Base-by-base conservation (phyloP, 148 eudicot genomes). In the Chenopodium album region DNA sequence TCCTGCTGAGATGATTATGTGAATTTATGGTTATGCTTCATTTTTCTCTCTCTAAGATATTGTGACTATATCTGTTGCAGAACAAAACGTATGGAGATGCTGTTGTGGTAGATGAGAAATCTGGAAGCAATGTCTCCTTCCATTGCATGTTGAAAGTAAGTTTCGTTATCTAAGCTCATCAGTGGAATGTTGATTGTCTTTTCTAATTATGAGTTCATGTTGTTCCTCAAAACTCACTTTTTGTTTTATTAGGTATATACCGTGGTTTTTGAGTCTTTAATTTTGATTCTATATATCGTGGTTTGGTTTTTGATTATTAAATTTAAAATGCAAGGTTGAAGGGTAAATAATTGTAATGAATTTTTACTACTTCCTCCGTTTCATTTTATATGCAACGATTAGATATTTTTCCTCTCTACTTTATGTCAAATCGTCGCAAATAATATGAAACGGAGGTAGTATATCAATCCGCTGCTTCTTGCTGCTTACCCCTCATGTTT, bases 141-240 rank as follows among this genome's bases (percentile, higher is more conserved):
- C 34, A 76, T 79, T 86, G 92, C 87, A 79, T 84, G 83, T 77
- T 87, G 86, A 92, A 91, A 90, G 98, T 89, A 64, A 79, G 89
- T 79, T 73, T 77, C 48, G 60, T 69, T 10, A n/a, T 68, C 59
- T 22, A 67, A 47, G 26, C 37, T 32, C 16, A 76, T 54, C 66
- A 37, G 52, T 71, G 52, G 5, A 9, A 37, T 71, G 52, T 71
- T 71, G 52, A 37, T 23, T 71, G 41, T 17, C 28, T 9, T 37
- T 62, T 67, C n/a, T 16, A 13, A 70, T 34, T 37, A 17, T 11
- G 48, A 9, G 16, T 10, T 60, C 23, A 32, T 59, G 31, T 14
- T 34, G 48, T 46, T 20, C 8, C 29, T 13, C 22, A 23, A 32
- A 37, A 28, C 20, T 70, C 7, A 17, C 7, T 0, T 70, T 70